Base-by-base conservation (phyloP, 352 stramenopile genomes). In the Pythium dissimile region DNA sequence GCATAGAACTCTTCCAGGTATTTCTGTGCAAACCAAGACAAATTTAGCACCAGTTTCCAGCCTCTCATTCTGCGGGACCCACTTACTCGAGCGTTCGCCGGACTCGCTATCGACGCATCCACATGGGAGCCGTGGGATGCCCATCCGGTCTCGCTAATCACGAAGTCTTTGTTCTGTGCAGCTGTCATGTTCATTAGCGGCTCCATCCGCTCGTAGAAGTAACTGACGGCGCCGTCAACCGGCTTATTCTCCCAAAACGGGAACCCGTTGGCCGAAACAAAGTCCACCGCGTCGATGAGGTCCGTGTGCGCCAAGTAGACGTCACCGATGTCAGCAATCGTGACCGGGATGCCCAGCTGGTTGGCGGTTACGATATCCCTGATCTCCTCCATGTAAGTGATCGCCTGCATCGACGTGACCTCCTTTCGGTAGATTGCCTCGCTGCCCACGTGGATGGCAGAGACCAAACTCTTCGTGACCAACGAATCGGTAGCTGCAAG, bases 61-160 rank as follows among this genome's bases (percentile, higher is more conserved):
- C 35, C 15, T 15, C 16, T 15, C 27, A 39, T 24, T n/a, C n/a
- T n/a, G n/a, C n/a, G n/a, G n/a, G n/a, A 28, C 23, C 39, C 4
- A 47, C 62, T 10, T 56, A 74, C 59, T 44, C 64, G 69, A 3
- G 80, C 76, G 21, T 81, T 91, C 9, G 27, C 49, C 0, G 59
- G 47, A 38, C 54, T 83, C 20, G 80, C 75, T 6, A 59, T 43
- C 4, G 71, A 83, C 8, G 76, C 71, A 26, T 73, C 75, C 6
- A 39, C 41, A 53, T 72, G 62, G 1, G 45, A 44, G 1, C 81
- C 81, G 9, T 54, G 42, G 4, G 76, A 79, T 1, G 81, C 69
- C 81, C 79, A 91, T 3, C 81, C 81, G 2, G 78, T 91, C 68
- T 89, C 81, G 34, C 78, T 76, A 26, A 91, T 84, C 42, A 80